phyloP scores from a whole-genome alignment of 345 rosid genomes.

The Populus alba region DNA sequence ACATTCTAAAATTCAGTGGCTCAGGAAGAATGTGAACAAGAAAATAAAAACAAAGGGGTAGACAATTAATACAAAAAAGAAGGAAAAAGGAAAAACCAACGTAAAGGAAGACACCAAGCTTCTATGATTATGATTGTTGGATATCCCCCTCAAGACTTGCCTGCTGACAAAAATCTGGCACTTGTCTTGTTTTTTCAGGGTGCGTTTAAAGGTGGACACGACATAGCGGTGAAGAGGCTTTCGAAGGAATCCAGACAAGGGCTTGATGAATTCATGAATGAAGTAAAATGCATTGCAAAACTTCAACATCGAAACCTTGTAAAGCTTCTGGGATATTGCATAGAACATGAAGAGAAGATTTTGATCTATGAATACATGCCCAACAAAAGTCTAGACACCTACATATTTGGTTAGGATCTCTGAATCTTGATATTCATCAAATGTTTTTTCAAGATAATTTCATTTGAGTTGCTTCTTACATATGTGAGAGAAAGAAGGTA shows the following conservation, averaged over 20 bases:
- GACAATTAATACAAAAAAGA: not conserved
- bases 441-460: not conserved
- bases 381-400: constrained; percentile 30
- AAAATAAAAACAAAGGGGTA: not conserved
- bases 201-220: constrained; percentile 30
- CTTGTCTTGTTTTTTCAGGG: constrained; percentile 23
- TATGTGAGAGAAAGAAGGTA: not conserved
- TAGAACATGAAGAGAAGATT: constrained; percentile 24
- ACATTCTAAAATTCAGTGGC: not conserved
- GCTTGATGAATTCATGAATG: constrained; percentile 41
- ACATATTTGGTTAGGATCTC: constrained; percentile 27
- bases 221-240: constrained; percentile 51
- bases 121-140: not conserved
- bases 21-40: not conserved
- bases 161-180: not conserved
- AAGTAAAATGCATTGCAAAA: constrained; percentile 39
- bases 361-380: constrained; percentile 36
- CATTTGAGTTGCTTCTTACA: not conserved
- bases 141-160: not conserved
- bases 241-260: constrained; percentile 46
- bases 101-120: not conserved
- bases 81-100: not conserved
- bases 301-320: constrained; percentile 55
- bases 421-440: not conserved
- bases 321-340: constrained; percentile 37